phyloP scores from a whole-genome alignment of 1,139 yeast species.

The Hemisphaericaspora lyxosophila region DNA sequence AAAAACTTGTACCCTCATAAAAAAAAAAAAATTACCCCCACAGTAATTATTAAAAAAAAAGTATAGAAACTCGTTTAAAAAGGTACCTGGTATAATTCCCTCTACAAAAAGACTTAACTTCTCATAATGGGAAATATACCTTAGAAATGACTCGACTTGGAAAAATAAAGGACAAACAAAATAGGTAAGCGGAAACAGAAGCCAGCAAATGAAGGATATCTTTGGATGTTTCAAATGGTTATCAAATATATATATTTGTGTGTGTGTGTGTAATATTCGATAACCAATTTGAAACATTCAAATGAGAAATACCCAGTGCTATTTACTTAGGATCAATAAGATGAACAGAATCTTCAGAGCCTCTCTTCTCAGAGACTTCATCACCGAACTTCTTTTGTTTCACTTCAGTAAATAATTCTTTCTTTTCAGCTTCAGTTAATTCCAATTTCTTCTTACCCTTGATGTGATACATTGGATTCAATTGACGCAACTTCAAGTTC shows the following conservation, averaged over 20 bases:
- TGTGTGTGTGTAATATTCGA: conserved; percentile 14
- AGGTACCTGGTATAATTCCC: neutral
- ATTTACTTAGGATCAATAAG: neutral
- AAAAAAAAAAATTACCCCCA: conserved; percentile 2
- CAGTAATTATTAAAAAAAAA: neutral
- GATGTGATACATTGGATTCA: conserved; percentile 73
- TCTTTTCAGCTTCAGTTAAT: conserved; percentile 52
- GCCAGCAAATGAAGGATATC: neutral
- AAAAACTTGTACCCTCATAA: neutral
- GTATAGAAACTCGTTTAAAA: conserved; percentile 1
- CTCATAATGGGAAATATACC: neutral
- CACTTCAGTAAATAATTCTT: conserved; percentile 46
- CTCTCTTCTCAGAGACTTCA: neutral
- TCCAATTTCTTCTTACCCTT: conserved; percentile 67
- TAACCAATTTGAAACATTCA: neutral
- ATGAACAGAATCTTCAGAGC: conserved; percentile 3
- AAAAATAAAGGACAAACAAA: conserved; percentile 1
- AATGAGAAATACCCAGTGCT: neutral
- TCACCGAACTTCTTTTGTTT: conserved; percentile 12
- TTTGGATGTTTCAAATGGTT: too few relatives aligned
- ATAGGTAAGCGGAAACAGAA: too few relatives aligned
- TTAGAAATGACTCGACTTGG: conserved; percentile 5
- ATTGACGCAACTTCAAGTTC: conserved; percentile 49
- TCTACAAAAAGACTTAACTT: neutral
- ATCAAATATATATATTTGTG: conserved; percentile 12